Evolutionary conservation across 371 early-diverging fungal genomes (phyloP), one percentile per base, ranked within the genome.

Genomic region (Saksenaea vasiformis): DNA sequence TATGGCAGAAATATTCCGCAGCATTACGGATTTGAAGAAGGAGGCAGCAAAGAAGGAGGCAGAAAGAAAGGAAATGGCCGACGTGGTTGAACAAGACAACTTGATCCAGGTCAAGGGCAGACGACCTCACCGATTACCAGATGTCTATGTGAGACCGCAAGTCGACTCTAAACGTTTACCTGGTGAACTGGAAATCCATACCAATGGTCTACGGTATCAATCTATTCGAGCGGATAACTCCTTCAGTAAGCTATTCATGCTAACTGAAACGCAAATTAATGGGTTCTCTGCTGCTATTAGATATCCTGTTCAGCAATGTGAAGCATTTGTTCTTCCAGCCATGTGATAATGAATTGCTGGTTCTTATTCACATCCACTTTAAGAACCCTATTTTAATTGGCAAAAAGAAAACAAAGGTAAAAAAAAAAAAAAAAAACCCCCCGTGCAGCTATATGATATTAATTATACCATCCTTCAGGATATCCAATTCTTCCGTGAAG

Each of bases 401-500:
- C 56, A 97, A 96, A 77, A 97, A 95, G 84, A 99, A 99, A 82
- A 97, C 96, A 1, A 92, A 92, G 69, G 87, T 86, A 57, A 13
- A 51, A 28, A 0, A 24, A 7, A 17, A 17, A 3, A 0, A 24
- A 5, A 13, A n/a, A 13, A n/a, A n/a, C n/a, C n/a, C 26, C 22
- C n/a, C 38, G 9, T 19, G 26, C 31, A n/a, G 26, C n/a, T n/a
- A 44, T 10, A 38, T 17, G 19, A 47, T 26, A 13, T 27, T 47
- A 4, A n/a, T 19, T 26, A 35, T 24, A 19, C 54, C n/a, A 28
- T 39, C 44, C 2, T 41, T 37, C 68, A 87, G 81, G 99, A 99
- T 74, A 90, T 99, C 43, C 99, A 99, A 85, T 99, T 99, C 84
- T 98, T 95, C 73, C 93, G 96, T 66, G 99, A 99, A 72, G 98